Evolutionary conservation across 1,284 basidiomycete species (phyloP), one percentile per base, ranked within the genome.

Genomic region (Tetrapyrgos nigripes): DNA sequence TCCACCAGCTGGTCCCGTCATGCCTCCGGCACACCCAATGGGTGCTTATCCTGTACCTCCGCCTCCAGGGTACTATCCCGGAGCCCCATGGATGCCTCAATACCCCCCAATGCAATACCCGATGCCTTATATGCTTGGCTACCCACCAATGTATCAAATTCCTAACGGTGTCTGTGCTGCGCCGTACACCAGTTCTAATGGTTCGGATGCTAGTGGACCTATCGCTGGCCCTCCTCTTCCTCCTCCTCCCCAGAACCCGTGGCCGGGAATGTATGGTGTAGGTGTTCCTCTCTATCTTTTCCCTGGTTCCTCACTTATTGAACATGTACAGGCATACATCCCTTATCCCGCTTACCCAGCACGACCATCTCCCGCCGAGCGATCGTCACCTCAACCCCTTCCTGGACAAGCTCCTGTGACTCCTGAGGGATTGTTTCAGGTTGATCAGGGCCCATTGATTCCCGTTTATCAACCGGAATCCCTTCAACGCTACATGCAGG

Each of bases 401-500:
- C 61, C 72, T 29, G 63, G 60, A 31, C 85, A 86, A 68, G 82
- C 87, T 13, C 87, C 89, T 28, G 73, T 91, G 14, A 74, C 81
- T 40, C 84, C 89, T 2, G 83, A 86, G 0, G 87, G 88, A 3
- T 92, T 91, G 66, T 83, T 89, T 55, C 88, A 90, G 61, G 84
- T 86, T 50, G 87, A 89, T 55, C 85, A 88, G 55, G 88, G 89
- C 3, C 82, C 83, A 23, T 77, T 91, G 19, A 83, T 90, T 53
- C 83, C 90, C 17, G 81, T 90, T 27, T 92, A 92, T 70, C 84
- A 84, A 27, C 86, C 85, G 4, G 88, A 92, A 50, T 87, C 84
- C 1, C 76, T 90, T 26, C 82, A 79, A 50, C 77, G 82, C 52
- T 85, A 86, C 59, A 82, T 85, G 80, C 64, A 77, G 17, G 75